phyloP scores from a whole-genome alignment of 768 basidiomycete species.

The Termitomyces heimii region DNA sequence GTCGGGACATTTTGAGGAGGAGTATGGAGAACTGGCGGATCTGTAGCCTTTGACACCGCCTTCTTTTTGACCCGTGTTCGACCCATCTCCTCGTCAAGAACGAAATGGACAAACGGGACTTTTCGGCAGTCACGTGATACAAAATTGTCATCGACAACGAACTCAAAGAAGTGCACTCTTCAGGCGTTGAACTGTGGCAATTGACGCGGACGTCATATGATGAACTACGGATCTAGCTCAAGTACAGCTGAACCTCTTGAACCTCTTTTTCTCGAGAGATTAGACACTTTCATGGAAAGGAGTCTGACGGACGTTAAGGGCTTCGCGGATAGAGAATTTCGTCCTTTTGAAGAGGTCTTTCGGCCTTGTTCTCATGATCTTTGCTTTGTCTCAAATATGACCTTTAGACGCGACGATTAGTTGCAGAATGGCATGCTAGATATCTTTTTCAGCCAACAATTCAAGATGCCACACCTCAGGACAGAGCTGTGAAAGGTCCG shows the following conservation, averaged over 20 bases:
- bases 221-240: constrained; percentile 29
- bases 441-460: constrained; percentile 39
- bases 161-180: neutral
- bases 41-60: constrained; percentile 27
- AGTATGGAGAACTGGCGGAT: constrained; percentile 16
- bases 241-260: constrained; percentile 30
- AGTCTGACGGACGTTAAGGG: constrained; percentile 48
- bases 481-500: constrained; percentile 16
- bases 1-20: constrained; percentile 31
- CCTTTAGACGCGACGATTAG: constrained; percentile 38
- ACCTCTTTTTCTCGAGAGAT: constrained; percentile 55
- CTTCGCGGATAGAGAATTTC: constrained; percentile 55
- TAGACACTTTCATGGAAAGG: constrained; percentile 60
- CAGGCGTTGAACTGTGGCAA: neutral
- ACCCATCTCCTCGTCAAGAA: constrained; percentile 35
- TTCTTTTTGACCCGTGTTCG: constrained; percentile 48
- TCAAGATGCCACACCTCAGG: constrained; percentile 6
- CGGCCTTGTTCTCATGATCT: constrained; percentile 14
- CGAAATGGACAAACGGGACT: constrained; percentile 10
- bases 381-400: constrained; percentile 17
- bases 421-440: constrained; percentile 61
- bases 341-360: constrained; percentile 55
- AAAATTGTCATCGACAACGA: neutral
- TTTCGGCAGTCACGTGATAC: constrained; percentile 25
- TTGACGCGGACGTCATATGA: constrained; percentile 1